Evolutionary conservation across 768 basidiomycete genomes (phyloP), one percentile per base, ranked within the genome.

Genomic region (Lactarius pseudohatsudake): DNA sequence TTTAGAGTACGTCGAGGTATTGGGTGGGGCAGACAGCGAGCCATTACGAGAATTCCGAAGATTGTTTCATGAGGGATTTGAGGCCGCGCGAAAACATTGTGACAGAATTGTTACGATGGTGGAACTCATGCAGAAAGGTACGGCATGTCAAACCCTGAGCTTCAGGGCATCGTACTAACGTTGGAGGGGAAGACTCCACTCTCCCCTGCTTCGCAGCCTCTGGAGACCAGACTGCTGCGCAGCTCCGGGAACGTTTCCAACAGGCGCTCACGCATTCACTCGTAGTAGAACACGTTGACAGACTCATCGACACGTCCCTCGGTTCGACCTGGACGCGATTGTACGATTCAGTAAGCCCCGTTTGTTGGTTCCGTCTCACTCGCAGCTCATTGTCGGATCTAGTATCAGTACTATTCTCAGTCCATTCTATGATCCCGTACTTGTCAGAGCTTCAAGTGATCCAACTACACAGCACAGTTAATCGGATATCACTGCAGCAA

Each of bases 41-140:
- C 83, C 90, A 15, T 98, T 90, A 74, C 75, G 82, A 54, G 92
- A 96, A 74, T 99, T 98, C 80, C 90, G 85, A 74, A 81, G 82
- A 62, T 79, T 97, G 45, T 98, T 98, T 79, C 90, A 86, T 70
- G 91, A 96, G 72, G 94, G 95, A 55, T 99, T 98, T 73, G 93
- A 97, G 72, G 89, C 89, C 40, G 92, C 92, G 30, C 80, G 96
- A 70, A 98, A 98, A 76, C 96, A 98, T 69, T 96, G 96, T 69
- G 97, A 98, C 76, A 85, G 96, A 71, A 91, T 99, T 72, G 89
- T 96, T 75, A 96, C 86, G 47, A 82, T 98, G 72, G 95, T 98
- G 45, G 97, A 98, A 75, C 80, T 98, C 61, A 98, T 98, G 97
- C 96, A 98, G 77, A 96, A 94, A 83, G 91, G 93, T 89, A 72